Evolutionary conservation across 805 yeast genomes (phyloP).

Genomic region (Starmerella apicola): DNA sequence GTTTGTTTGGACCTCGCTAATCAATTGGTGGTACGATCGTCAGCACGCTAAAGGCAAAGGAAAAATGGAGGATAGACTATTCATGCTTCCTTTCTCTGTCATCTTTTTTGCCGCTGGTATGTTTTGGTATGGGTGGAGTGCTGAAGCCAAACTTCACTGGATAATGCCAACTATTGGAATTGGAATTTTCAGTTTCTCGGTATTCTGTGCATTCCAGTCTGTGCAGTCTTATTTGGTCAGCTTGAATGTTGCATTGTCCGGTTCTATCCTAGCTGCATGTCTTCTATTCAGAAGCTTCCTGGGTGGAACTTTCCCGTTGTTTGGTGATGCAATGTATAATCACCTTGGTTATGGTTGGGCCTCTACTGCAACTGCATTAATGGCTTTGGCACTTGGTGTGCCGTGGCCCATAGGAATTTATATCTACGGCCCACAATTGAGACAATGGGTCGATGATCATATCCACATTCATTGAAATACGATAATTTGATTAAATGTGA

Average conservation of each 20-base stretch:
- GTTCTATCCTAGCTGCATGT: conserved; percentile 56
- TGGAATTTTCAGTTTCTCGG: conserved; percentile 44
- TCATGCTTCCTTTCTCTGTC: conserved; percentile 39
- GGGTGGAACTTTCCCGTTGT: conserved; percentile 59
- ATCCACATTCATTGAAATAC: conserved; percentile 30
- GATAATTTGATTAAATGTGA: too few species aligned
- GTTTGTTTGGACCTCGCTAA: conserved; percentile 35
- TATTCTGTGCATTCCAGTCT: conserved; percentile 51
- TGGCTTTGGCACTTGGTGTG: conserved; percentile 46
- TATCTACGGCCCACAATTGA: conserved; percentile 42
- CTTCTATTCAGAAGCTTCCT: conserved; percentile 53
- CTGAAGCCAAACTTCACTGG: conserved; percentile 45
- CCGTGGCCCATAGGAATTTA: conserved; percentile 51
- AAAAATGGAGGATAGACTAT: conserved; percentile 51
- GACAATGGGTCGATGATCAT: conserved; percentile 42
- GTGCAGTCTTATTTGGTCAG: conserved; percentile 59
- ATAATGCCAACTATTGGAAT: conserved; percentile 53
- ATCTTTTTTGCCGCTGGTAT: conserved; percentile 46
- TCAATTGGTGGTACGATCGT: conserved; percentile 30
- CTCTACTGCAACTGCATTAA: conserved; percentile 46
- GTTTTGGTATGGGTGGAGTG: conserved; percentile 64
- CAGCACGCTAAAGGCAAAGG: conserved; percentile 32
- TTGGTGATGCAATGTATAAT: conserved; percentile 46
- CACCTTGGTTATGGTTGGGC: conserved; percentile 60
- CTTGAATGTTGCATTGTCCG: conserved; percentile 54